These are phyloP conservation scores for Silene latifolia DNA, from an alignment of 148 eudicot species.

Conservation along the genomic window DNA sequence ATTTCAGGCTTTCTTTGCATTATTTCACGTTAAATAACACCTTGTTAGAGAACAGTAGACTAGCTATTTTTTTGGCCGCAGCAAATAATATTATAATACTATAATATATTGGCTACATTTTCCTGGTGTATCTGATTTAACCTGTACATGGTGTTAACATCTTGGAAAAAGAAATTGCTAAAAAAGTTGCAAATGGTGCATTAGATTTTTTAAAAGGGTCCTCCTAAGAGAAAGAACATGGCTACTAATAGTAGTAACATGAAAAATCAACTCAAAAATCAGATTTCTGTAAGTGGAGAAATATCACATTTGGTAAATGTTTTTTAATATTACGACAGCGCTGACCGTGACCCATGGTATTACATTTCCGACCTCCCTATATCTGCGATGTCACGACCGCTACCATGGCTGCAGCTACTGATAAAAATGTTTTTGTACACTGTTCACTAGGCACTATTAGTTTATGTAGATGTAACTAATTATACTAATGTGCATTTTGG, in stretches of 20 bases:
- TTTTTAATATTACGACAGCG: not conserved
- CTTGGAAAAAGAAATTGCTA: too few species aligned
- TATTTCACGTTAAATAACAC: not conserved
- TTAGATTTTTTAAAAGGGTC: too few species aligned
- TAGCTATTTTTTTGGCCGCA: not conserved
- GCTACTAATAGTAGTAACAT: not conserved
- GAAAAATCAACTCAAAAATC: not conserved
- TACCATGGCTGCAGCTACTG: not conserved
- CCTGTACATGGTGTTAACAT: not conserved
- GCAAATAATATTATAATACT: too few species aligned
- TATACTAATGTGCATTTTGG: conserved; percentile 15
- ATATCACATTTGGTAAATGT: not conserved
- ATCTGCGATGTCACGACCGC: not conserved
- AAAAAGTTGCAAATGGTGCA: too few species aligned
- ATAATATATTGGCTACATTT: too few species aligned
- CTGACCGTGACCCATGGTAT: not conserved
- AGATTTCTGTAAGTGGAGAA: not conserved
- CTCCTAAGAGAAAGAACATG: too few species aligned
- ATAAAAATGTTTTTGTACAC: not conserved
- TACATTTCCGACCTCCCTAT: not conserved
- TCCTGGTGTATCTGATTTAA: not conserved
- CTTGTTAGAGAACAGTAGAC: not conserved
- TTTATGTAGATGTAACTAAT: not conserved
- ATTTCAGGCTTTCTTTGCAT: not conserved
- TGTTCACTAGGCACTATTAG: not conserved